Evolutionary conservation across 2,329 filamentous ascomycete species (phyloP), one percentile per base, ranked within the genome.

Genomic region (Sphaerulina musiva): DNA sequence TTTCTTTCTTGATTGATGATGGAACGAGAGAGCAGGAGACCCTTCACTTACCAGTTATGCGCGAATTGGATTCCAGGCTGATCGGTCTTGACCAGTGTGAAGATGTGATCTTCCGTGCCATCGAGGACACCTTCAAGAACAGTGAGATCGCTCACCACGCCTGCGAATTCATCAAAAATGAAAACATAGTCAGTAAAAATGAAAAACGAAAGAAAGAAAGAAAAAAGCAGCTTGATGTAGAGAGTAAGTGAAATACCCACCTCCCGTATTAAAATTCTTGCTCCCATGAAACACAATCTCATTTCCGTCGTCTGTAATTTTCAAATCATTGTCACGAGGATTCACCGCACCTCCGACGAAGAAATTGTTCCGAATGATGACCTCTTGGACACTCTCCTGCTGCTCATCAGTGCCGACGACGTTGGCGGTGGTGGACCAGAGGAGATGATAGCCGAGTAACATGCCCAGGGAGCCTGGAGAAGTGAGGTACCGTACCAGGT

Each of bases 211-310:
- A 29, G 26, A 29, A 29, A 29, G 5, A 4, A 3, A 20, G 2
- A 20, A 20, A 20, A 4, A 20, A 7, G 26, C 14, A 17, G 14
- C 14, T 29, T 29, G 26, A 29, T 29, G 26, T 4, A 29, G 4
- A 20, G 26, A 29, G 4, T 6, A 4, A 20, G 20, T 3, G 26
- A 29, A 2, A 6, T 4, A 7, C 26, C 26, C 6, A 29, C 26
- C 83, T 0, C 83, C 83, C 0, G 83, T 86, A 63, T 83, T 86
- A 73, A 86, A 86, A 68, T 79, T 74, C 67, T 86, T 86, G 68
- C 74, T 76, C 1, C 83, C 82, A 54, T 80, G 79, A 67, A 83
- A 85, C 2, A 82, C 65, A 11, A 85, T 66, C 2, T 76, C 69
- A 3, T 81, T 77, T 1, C 78, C 80, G 1, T 80, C 73, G 1